Conservation (phyloP, 495 filamentous ascomycete species). For the Astrocystis sublimbata region DNA sequence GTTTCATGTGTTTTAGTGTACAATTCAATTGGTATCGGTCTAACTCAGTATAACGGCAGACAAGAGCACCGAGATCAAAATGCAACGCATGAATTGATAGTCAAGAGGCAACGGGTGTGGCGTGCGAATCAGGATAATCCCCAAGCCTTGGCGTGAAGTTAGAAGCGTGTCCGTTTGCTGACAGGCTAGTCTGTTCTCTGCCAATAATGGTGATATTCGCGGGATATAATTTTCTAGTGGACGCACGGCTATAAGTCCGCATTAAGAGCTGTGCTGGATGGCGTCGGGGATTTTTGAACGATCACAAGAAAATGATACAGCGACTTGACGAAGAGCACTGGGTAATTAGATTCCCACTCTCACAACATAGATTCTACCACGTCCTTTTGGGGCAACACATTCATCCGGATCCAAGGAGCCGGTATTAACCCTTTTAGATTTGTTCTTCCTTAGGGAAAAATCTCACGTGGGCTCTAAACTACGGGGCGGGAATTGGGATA, state of each 20-base stretch:
- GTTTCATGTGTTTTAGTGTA: conserved; percentile 10
- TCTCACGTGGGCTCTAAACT: background rate
- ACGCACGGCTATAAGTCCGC: background rate
- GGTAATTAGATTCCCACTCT: too few relatives aligned
- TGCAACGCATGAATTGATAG: background rate
- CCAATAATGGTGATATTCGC: background rate
- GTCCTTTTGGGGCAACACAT: too few relatives aligned
- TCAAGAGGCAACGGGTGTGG: background rate
- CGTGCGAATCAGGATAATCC: background rate
- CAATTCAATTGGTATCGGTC: background rate
- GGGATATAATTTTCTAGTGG: background rate
- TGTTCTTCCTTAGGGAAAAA: too few relatives aligned
- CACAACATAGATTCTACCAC: too few relatives aligned
- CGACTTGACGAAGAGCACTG: too few relatives aligned
- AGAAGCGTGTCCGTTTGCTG: background rate
- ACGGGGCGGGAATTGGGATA: background rate
- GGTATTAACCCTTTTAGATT: too few relatives aligned
- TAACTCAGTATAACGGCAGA: background rate
- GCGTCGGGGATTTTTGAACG: background rate
- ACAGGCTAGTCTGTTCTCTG: conserved; percentile 9
- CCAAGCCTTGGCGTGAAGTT: conserved; percentile 6
- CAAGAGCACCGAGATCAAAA: background rate
- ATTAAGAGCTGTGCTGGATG: background rate
- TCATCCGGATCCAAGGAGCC: too few relatives aligned
- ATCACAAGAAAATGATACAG: too few relatives aligned